Conservation (phyloP, 192 early-diverging fungal species). For the Entomortierella chlamydospora region DNA sequence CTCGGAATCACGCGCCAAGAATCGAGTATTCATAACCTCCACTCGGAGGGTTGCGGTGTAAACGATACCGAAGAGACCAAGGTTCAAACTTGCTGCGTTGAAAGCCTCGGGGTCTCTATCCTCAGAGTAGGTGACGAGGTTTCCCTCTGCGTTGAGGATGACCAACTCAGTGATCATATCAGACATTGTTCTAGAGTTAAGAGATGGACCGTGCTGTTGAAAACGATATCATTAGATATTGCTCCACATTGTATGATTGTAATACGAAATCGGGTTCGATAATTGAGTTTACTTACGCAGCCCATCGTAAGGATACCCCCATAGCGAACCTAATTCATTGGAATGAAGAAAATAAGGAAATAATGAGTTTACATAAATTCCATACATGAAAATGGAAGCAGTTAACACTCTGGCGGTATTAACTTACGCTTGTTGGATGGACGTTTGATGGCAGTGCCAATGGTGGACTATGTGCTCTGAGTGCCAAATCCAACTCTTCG, state of each 20-base stretch:
- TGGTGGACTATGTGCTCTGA: slow-evolving; percentile 42
- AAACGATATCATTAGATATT: not conserved
- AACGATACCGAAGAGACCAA: slow-evolving; percentile 55
- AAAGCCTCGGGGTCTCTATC: slow-evolving; percentile 30
- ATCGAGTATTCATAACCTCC: slow-evolving; percentile 30
- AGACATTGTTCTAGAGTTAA: slow-evolving; percentile 18
- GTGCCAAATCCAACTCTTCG: slow-evolving; percentile 25
- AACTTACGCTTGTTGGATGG: slow-evolving; percentile 18
- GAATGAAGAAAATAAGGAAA: too few species aligned
- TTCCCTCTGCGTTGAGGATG: slow-evolving; percentile 29
- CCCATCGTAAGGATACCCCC: slow-evolving; percentile 46
- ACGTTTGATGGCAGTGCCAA: slow-evolving; percentile 38
- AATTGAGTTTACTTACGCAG: slow-evolving; percentile 15
- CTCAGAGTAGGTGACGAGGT: slow-evolving; percentile 40
- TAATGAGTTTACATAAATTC: too few species aligned
- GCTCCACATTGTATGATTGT: too few species aligned
- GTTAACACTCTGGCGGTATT: too few species aligned
- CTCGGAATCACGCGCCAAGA: slow-evolving; percentile 24
- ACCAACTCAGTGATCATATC: slow-evolving; percentile 39
- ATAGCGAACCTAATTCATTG: slow-evolving; percentile 22
- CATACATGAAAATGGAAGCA: too few species aligned
- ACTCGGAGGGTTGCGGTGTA: slow-evolving; percentile 51
- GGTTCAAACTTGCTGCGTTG: slow-evolving; percentile 39
- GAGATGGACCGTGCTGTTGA: slow-evolving; percentile 22
- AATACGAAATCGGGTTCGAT: too few species aligned